Evolutionary conservation across 768 basidiomycete genomes (phyloP), one percentile per base, ranked within the genome.

Genomic region (Rhizopogon sp.): DNA sequence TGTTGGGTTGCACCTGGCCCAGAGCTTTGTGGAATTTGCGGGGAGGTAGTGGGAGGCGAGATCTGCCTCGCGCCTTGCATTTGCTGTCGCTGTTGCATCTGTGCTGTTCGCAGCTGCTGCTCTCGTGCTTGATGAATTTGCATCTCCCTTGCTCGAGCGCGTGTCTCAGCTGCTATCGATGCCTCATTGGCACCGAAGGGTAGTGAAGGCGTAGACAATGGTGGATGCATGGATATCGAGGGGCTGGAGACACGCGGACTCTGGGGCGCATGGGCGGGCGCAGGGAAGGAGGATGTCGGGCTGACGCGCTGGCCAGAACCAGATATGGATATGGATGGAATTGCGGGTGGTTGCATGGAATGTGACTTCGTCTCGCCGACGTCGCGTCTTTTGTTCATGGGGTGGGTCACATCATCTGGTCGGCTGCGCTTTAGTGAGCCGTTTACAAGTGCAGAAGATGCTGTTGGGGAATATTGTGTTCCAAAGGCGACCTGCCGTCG

Each of bases 301-400:
- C 65, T 61, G 37, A 56, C 39, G 41, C 63, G 64, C 20, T 62
- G 49, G n/a, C 50, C n/a, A 46, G 55, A 41, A 46, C 57, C 37
- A 16, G 47, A 45, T 45, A 50, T 51, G 8, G 70, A 70, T 58
- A 72, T 69, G 33, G 72, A 62, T 20, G 74, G 66, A 2, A 55
- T 56, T 43, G 62, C 52, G 14, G 75, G 76, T 0, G 79, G 75
- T 1, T 76, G 76, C 72, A 77, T 74, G 60, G 75, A 72, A 56
- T 69, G 65, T 17, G 61, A 56, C 61, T 83, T 85, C 41, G 70
- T 71, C 58, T 89, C 87, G 35, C 88, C 88, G 1, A 82, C 83
- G 61, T 90, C 84, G 17, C 84, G 77, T 16, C 88, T 78, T 66
- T 90, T 90, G 66, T 77, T 80, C 40, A 72, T 71, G n/a, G 64